phyloP scores from a whole-genome alignment of 768 basidiomycete species.

The Collybiopsis luxurians region DNA sequence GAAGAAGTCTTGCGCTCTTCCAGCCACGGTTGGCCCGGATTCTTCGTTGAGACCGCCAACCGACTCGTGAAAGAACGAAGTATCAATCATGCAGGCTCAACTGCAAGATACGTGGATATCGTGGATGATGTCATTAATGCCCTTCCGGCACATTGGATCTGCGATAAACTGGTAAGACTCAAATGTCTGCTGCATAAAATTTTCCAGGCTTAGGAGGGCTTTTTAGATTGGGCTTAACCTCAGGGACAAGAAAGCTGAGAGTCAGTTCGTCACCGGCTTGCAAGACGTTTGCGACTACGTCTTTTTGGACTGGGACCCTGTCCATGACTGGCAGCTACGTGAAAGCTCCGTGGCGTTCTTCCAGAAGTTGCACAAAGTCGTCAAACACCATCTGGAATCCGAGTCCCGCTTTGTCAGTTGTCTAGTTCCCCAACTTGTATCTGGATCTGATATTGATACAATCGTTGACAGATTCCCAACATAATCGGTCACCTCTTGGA shows the following conservation, averaged over 20 bases:
- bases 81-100: conserved; percentile 25
- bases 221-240: background rate
- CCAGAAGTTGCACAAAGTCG: conserved; percentile 23
- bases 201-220: background rate
- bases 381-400: conserved; percentile 10
- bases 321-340: conserved; percentile 45
- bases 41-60: background rate
- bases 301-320: conserved; percentile 41
- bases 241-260: conserved; percentile 34
- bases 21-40: background rate
- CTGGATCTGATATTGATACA: conserved; percentile 1
- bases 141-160: conserved; percentile 60
- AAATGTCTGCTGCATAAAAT: conserved; percentile 29
- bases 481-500: conserved; percentile 7
- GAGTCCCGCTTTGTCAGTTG: conserved; percentile 1
- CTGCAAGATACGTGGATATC: conserved; percentile 46
- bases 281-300: conserved; percentile 49
- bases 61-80: conserved; percentile 6
- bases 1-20: background rate
- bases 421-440: background rate
- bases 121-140: conserved; percentile 66
- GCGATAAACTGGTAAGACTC: conserved; percentile 50
- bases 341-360: conserved; percentile 34
- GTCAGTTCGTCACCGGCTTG: conserved; percentile 39
- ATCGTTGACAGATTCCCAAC: conserved; percentile 9